phyloP scores from a whole-genome alignment of 2,329 filamentous ascomycete genomes.

The Metarhizium humberi region DNA sequence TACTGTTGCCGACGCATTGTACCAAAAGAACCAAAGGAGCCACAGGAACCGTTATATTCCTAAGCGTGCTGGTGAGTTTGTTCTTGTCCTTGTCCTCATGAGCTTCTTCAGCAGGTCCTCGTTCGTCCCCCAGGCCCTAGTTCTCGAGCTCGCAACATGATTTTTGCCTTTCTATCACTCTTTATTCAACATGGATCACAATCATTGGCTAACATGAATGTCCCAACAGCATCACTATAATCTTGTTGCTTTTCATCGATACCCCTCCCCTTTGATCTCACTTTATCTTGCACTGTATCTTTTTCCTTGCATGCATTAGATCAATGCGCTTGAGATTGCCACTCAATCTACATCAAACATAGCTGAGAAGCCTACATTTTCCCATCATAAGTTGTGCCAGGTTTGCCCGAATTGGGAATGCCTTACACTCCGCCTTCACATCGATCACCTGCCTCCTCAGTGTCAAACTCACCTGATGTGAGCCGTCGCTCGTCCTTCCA shows the following conservation, averaged over 20 bases:
- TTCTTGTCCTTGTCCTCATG: background rate
- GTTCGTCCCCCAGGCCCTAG: background rate
- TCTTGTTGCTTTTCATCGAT: background rate
- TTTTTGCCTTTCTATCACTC: conserved; percentile 4
- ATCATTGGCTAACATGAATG: background rate
- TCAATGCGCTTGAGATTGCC: background rate
- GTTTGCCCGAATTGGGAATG: conserved; percentile 45
- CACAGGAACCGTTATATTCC: background rate
- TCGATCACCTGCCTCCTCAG: conserved; percentile 52
- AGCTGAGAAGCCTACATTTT: background rate
- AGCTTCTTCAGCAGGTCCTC: background rate
- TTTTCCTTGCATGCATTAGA: conserved; percentile 1
- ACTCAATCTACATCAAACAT: background rate
- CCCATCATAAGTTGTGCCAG: conserved; percentile 6
- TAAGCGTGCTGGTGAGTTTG: conserved; percentile 3
- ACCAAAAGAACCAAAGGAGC: background rate
- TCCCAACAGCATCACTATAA: background rate
- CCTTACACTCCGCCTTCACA: conserved; percentile 79
- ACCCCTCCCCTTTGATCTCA: background rate
- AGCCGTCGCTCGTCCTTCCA: conserved; percentile 52
- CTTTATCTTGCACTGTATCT: background rate
- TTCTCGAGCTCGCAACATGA: background rate
- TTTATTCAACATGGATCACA: background rate
- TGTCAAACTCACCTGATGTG: conserved; percentile 43
- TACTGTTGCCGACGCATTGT: conserved; percentile 3